Percentiles rank a stretch among this genome's conserved stretches.
Conservation (phyloP, 805 yeast species). For the Sugiyamaella americana region DNA sequence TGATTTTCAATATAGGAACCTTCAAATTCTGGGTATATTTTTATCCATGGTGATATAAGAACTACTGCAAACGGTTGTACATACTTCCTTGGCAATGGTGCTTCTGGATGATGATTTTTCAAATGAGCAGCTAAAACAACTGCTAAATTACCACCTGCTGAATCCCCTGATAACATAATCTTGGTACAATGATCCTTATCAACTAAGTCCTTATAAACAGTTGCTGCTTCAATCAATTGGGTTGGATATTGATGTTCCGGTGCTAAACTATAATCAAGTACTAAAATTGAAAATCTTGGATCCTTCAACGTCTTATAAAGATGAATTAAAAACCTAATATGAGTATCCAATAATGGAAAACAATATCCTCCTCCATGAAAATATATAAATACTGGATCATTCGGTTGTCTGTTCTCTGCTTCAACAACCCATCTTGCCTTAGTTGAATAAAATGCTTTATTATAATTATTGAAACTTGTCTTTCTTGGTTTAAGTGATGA, state of each 20-base stretch:
- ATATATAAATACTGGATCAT: conserved; percentile 16
- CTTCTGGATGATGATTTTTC: conserved; percentile 7
- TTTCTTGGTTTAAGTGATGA: background rate
- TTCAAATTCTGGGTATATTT: conserved; percentile 8
- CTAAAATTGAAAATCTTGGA: conserved; percentile 12
- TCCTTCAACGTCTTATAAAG: conserved; percentile 8
- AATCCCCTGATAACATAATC: conserved; percentile 14
- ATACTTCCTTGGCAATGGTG: background rate
- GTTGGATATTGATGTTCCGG: conserved; percentile 12
- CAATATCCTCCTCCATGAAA: conserved; percentile 20
- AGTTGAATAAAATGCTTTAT: background rate
- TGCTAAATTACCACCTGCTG: conserved; percentile 18
- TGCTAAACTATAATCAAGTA: conserved; percentile 12
- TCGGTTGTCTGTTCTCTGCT: conserved; percentile 11
- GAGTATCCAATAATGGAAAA: conserved; percentile 6
- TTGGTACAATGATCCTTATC: conserved; percentile 12
- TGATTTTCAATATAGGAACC: conserved; percentile 12
- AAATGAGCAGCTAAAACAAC: conserved; percentile 11
- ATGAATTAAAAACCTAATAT: conserved; percentile 5
- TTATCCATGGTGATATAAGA: conserved; percentile 16
- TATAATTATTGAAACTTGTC: conserved; percentile 1
- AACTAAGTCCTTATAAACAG: conserved; percentile 9
- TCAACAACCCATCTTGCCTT: conserved; percentile 13
- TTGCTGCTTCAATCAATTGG: conserved; percentile 11
- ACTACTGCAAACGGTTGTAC: conserved; percentile 12